Evolutionary conservation across 345 rosid genomes (phyloP).

Genomic region (Rhodamnia argentea): DNA sequence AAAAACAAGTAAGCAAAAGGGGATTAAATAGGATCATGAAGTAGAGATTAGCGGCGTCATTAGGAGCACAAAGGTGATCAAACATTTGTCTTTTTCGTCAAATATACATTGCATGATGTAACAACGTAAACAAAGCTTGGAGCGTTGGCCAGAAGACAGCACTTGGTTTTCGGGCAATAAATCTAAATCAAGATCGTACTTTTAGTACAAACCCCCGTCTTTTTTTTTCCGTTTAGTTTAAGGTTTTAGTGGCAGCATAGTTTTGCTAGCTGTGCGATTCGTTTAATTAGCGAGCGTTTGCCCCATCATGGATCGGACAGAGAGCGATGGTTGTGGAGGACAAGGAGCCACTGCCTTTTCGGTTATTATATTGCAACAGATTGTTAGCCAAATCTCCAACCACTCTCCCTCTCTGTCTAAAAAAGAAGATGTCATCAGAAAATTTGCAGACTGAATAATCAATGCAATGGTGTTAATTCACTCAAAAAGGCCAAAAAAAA

Average conservation of each 20-base stretch:
- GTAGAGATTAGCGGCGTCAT: neutral
- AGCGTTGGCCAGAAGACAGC: neutral
- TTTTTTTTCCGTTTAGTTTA: neutral
- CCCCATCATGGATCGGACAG: neutral
- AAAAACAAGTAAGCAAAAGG: neutral
- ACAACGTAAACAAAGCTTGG: neutral
- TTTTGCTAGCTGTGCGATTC: neutral
- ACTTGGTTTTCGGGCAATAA: neutral
- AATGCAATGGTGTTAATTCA: neutral
- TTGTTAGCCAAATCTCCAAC: neutral
- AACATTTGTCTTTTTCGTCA: neutral
- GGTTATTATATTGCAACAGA: neutral
- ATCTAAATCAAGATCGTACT: neutral
- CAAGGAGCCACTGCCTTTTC: neutral
- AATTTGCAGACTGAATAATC: neutral
- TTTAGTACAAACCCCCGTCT: neutral
- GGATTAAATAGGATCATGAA: neutral
- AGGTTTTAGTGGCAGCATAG: neutral
- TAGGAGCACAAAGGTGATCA: neutral
- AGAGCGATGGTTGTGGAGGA: neutral
- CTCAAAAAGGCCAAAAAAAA: neutral
- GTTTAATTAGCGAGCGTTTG: neutral
- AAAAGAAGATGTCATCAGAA: neutral
- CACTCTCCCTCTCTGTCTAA: neutral
- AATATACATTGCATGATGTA: neutral